These are phyloP conservation scores for Brassica napus DNA, from an alignment of 345 rosid species.

Conservation along the genomic window DNA sequence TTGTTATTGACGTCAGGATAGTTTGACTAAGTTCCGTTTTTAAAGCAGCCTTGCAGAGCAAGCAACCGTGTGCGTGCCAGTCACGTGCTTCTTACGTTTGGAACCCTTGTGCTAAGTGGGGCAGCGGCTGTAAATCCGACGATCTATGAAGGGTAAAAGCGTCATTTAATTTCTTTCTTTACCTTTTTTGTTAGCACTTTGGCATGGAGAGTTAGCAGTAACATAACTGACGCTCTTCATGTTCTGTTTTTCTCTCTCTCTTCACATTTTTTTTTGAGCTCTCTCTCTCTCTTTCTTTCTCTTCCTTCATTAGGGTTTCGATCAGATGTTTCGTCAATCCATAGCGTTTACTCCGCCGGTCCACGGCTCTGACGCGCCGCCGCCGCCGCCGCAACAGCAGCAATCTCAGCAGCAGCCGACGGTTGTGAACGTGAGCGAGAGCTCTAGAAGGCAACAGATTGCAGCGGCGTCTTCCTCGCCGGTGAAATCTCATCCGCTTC, in stretches of 20 bases:
- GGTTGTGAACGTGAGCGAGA: slow-evolving; percentile 23
- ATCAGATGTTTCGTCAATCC: slow-evolving; percentile 38
- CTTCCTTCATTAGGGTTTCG: slow-evolving; percentile 28
- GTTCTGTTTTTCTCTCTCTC: slow-evolving; percentile 20
- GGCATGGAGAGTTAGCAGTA: slow-evolving; percentile 22
- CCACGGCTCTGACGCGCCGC: slow-evolving; percentile 27
- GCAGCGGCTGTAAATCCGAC: slow-evolving; percentile 3
- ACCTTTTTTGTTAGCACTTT: slow-evolving; percentile 9
- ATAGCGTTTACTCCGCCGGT: slow-evolving; percentile 33
- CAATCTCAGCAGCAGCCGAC: slow-evolving; percentile 23
- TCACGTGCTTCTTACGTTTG: slow-evolving; percentile 38
- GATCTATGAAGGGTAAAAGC: background rate
- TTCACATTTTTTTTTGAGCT: slow-evolving; percentile 16
- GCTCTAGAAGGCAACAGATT: slow-evolving; percentile 44
- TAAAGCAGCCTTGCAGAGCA: slow-evolving; percentile 28
- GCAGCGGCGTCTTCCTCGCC: slow-evolving; percentile 55
- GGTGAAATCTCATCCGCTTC: slow-evolving; percentile 62
- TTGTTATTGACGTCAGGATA: background rate
- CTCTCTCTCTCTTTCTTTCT: background rate
- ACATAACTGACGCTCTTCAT: slow-evolving; percentile 41
- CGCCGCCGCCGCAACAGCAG: slow-evolving; percentile 4
- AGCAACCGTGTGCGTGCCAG: slow-evolving; percentile 27
- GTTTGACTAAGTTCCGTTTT: slow-evolving; percentile 19
- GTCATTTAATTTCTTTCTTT: background rate
- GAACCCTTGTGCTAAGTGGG: background rate